These are phyloP conservation scores for Coprinopsis sp. DNA, from an alignment of 768 basidiomycete species.

Conservation along the genomic window DNA sequence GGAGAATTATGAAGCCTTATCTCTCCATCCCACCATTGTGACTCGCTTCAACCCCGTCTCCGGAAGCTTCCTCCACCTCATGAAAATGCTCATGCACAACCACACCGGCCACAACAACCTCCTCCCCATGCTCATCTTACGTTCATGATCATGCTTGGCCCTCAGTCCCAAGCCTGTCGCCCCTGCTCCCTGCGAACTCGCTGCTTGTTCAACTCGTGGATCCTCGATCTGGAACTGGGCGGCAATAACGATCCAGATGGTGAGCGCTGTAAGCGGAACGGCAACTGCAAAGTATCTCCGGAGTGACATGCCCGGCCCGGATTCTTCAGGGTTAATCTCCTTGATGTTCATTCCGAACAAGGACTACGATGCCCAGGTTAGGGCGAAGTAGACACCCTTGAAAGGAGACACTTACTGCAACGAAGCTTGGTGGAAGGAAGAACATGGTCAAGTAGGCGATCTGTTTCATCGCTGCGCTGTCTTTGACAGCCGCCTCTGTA, in stretches of 20 bases:
- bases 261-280: constrained; percentile 36
- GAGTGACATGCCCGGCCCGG: constrained; percentile 22
- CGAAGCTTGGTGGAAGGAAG: constrained; percentile 13
- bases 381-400: too few relatives aligned
- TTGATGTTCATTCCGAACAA: constrained; percentile 55
- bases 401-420: constrained; percentile 18
- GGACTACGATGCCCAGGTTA: constrained; percentile 1
- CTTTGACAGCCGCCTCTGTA: constrained; percentile 34
- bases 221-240: constrained; percentile 28
- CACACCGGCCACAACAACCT: constrained; percentile 10
- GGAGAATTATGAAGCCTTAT: too few relatives aligned
- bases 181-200: not conserved
- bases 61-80: constrained; percentile 4
- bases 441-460: constrained; percentile 17
- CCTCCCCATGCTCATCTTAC: not conserved
- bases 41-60: too few relatives aligned
- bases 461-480: constrained; percentile 27
- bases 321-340: constrained; percentile 31
- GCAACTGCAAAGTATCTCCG: constrained; percentile 34
- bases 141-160: too few relatives aligned
- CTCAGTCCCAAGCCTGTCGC: not conserved
- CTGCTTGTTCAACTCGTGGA: not conserved
- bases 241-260: constrained; percentile 43
- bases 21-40: too few relatives aligned
- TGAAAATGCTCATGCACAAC: constrained; percentile 4